phyloP scores from a whole-genome alignment of 257 asterid species.

The Solanum commersonii region DNA sequence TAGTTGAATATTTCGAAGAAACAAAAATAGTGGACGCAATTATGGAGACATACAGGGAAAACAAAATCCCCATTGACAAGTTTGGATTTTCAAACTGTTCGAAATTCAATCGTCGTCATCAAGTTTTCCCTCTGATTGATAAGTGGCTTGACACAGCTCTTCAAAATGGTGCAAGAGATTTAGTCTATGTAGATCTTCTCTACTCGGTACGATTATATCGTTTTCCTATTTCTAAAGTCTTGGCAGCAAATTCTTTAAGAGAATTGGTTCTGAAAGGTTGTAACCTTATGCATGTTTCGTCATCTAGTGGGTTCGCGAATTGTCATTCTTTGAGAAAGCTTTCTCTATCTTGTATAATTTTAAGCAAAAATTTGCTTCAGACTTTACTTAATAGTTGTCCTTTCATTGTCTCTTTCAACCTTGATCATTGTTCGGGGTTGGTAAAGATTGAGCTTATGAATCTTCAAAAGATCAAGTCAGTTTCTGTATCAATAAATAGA shows the following conservation, averaged over 20 bases:
- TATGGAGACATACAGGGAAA: not conserved
- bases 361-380: not conserved
- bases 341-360: not conserved
- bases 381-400: not conserved
- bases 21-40: not conserved
- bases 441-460: not conserved
- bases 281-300: not conserved
- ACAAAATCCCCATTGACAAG: slow-evolving; percentile 1
- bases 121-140: not conserved
- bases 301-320: not conserved
- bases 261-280: not conserved
- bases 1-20: not conserved
- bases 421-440: not conserved
- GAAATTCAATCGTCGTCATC: not conserved
- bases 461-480: not conserved
- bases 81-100: not conserved
- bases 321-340: not conserved
- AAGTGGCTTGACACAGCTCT: not conserved
- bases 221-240: not conserved
- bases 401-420: not conserved
- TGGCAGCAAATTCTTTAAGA: not conserved
- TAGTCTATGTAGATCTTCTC: not conserved
- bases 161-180: not conserved
- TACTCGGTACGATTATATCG: not conserved
- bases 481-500: too few species aligned